Evolutionary conservation across 768 basidiomycete species (phyloP), one percentile per base, ranked within the genome.

Genomic region (Gymnopilus junonius): DNA sequence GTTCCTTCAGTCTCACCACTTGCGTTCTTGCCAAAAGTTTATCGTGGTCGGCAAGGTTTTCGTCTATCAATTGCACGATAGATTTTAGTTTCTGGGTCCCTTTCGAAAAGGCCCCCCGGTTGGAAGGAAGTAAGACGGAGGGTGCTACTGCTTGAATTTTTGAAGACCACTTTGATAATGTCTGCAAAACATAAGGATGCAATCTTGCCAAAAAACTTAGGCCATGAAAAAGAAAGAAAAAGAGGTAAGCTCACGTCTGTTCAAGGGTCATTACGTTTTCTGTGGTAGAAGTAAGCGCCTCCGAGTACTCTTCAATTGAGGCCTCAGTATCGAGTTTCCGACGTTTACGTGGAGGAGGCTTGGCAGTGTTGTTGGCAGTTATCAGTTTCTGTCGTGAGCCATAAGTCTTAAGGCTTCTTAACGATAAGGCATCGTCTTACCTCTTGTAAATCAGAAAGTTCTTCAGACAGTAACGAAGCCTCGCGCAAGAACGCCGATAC

Each of bases 141-240:
- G 94, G 90, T 2, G 95, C 87, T 5, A 97, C 95, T 1, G 96
- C 93, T 70, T 95, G 93, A 39, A 99, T 92, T 79, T 99, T 99
- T 25, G 90, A 83, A 10, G 95, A 97, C 97, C 97, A 99, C 76
- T 99, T 99, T 39, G 84, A 80, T 25, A 99, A 83, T 1, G 93
- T 95, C 63, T 88, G 87, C 43, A 94, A 73, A 12, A 91, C 82
- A 64, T 90, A 82, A 2, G 89, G 84, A 72, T 95, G 94, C 53
- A 77, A 73, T 29, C 82, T 91, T 83, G 55, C 83, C 81, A 62
- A 11, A 14, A 58, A 27, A 43, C 65, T 58, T 39, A 61, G 17
- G 57, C 20, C 8, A 34, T 25, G 55, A 32, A 58, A 25, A 40
- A 58, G 6, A 37, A 51, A 27, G 42, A 23, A 43, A 29, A 53